Evolutionary conservation across 352 stramenopile species (phyloP).

Genomic region (Elongisporangium senticosum): DNA sequence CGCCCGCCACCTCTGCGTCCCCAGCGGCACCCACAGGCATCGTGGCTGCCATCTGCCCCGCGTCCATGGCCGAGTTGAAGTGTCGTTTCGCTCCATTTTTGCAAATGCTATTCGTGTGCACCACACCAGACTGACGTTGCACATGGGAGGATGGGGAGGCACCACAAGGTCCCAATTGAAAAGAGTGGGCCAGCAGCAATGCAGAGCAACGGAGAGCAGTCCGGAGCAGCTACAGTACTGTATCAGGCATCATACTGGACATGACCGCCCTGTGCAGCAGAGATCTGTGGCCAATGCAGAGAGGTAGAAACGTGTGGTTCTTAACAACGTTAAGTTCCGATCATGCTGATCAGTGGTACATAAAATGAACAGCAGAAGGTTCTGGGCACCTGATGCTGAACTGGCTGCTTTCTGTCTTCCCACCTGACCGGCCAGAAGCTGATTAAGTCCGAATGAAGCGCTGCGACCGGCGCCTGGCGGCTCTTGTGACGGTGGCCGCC

Average conservation of each 20-base stretch:
- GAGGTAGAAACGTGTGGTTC: not conserved
- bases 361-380: not conserved
- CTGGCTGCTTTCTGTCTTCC: not conserved
- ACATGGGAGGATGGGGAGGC: not conserved
- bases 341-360: not conserved
- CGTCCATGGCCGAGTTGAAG: not conserved
- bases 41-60: not conserved
- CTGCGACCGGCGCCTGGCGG: not conserved
- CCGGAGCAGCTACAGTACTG: not conserved
- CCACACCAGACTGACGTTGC: not conserved
- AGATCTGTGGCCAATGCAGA: not conserved
- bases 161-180: not conserved
- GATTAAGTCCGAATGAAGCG: not conserved
- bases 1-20: not conserved
- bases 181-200: not conserved
- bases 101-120: not conserved
- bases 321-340: not conserved
- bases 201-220: not conserved
- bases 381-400: not conserved
- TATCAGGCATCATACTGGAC: not conserved
- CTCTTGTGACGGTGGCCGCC: not conserved
- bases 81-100: no score
- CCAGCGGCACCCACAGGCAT: no score
- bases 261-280: not conserved
- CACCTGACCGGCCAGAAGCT: not conserved